Percentiles rank a stretch among this genome's conserved stretches.
Conservation (phyloP, 345 rosid species). For the Gossypium australe region DNA sequence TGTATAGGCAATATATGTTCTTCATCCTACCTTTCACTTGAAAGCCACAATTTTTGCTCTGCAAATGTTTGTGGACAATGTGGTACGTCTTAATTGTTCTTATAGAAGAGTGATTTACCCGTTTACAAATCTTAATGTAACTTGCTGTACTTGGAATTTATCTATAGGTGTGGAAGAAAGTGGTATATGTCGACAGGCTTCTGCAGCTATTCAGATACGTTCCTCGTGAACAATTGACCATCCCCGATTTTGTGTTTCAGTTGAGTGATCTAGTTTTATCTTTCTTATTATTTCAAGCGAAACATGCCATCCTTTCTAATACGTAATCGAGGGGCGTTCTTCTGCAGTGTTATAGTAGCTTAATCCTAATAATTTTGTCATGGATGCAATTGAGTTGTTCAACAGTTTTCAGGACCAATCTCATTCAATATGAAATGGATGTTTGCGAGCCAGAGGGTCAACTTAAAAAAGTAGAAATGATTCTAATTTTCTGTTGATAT, state of each 20-base stretch:
- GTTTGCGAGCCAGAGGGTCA: not conserved
- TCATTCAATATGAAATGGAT: not conserved
- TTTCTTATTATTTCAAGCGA: not conserved
- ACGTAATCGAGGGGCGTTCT: not conserved
- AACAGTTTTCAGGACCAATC: not conserved
- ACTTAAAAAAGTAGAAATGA: not conserved
- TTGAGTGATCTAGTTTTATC: constrained; percentile 36
- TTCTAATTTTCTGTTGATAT: constrained; percentile 7
- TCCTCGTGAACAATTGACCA: constrained; percentile 94
- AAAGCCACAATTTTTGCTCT: constrained; percentile 69
- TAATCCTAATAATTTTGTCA: not conserved
- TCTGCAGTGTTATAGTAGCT: not conserved
- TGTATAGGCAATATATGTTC: constrained; percentile 83
- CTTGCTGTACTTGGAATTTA: constrained; percentile 11
- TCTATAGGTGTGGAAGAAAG: constrained; percentile 87
- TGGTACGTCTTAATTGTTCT: constrained; percentile 41
- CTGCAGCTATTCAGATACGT: constrained; percentile 82
- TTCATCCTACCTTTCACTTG: constrained; percentile 89
- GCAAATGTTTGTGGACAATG: constrained; percentile 65
- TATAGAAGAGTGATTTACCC: not conserved
- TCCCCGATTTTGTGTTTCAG: constrained; percentile 98
- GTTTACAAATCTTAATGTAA: not conserved
- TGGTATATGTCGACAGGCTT: constrained; percentile 74
- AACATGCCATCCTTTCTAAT: not conserved
- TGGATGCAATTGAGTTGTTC: not conserved